Evolutionary conservation across 805 yeast genomes (phyloP).

Genomic region (Myxozyma vanderwaltii): DNA sequence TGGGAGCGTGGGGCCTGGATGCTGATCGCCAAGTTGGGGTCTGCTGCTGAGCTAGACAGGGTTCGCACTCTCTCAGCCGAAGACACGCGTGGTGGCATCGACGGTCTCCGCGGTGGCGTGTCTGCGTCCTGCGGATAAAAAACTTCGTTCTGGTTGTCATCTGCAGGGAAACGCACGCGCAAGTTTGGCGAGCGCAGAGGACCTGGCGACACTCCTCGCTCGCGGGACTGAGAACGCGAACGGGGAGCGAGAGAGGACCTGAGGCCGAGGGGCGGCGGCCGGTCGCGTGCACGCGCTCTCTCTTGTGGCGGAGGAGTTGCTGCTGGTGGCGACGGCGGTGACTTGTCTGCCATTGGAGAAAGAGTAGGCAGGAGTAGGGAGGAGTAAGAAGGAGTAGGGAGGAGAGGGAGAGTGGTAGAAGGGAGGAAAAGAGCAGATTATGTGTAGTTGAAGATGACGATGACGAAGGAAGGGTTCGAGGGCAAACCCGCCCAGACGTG

Average conservation of each 20-base stretch:
- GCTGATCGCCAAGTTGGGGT: not conserved
- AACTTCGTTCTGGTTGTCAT: conserved; percentile 36
- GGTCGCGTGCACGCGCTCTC: conserved; percentile 13
- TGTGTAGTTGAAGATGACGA: too few species aligned
- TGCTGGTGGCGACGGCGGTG: not conserved
- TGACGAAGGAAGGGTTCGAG: not conserved
- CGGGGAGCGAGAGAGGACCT: conserved; percentile 31
- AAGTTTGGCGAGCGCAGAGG: conserved; percentile 25
- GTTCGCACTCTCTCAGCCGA: conserved; percentile 3
- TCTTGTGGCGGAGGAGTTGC: conserved; percentile 2
- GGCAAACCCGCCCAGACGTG: not conserved
- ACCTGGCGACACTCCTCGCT: conserved; percentile 27
- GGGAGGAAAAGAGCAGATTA: too few species aligned
- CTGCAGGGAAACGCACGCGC: conserved; percentile 39
- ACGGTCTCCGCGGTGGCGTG: not conserved
- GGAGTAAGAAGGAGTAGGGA: not conserved
- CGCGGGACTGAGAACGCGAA: conserved; percentile 28
- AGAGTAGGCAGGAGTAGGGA: not conserved
- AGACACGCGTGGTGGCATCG: not conserved
- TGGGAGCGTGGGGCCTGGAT: not conserved
- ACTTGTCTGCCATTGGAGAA: conserved; percentile 2
- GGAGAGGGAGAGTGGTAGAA: too few species aligned
- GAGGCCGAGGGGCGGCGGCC: conserved; percentile 28
- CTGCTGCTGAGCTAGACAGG: not conserved
- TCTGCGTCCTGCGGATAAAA: conserved; percentile 33